These are phyloP conservation scores for Agrocybe chaxingu DNA, from an alignment of 768 basidiomycete genomes.

Conservation along the genomic window DNA sequence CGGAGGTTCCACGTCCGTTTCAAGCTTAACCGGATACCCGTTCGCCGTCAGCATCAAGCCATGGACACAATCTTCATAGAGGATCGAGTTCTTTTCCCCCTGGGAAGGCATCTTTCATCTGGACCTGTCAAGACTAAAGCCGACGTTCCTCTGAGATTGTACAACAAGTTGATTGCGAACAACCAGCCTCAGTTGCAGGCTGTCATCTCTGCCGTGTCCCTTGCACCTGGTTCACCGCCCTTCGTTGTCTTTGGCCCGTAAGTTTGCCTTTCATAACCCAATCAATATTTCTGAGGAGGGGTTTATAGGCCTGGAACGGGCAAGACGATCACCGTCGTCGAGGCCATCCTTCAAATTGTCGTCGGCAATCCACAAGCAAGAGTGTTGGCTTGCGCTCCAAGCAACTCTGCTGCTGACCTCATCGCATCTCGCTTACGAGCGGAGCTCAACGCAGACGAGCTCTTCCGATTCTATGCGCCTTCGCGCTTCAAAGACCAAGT, in stretches of 20 bases:
- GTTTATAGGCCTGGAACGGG: constrained; percentile 55
- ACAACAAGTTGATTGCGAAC: constrained; percentile 39
- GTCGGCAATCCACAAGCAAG: constrained; percentile 31
- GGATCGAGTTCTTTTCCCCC: constrained; percentile 51
- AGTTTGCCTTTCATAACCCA: constrained; percentile 13
- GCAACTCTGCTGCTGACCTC: constrained; percentile 65
- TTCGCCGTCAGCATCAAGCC: constrained; percentile 60
- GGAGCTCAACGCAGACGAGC: constrained; percentile 24
- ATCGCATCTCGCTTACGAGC: constrained; percentile 39
- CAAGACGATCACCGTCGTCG: constrained; percentile 64
- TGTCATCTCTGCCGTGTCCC: constrained; percentile 41
- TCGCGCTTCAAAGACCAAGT: constrained; percentile 38
- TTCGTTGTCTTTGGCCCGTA: constrained; percentile 67
- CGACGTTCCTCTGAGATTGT: constrained; percentile 19
- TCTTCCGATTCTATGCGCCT: constrained; percentile 56
- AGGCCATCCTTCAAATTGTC: constrained; percentile 57
- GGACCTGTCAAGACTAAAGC: background rate
- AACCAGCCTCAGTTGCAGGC: constrained; percentile 49
- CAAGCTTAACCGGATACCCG: constrained; percentile 51
- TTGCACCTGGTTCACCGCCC: constrained; percentile 42
- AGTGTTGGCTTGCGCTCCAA: constrained; percentile 65
- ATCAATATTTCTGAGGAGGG: background rate
- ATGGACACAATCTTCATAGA: constrained; percentile 42
- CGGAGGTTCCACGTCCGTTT: constrained; percentile 51
- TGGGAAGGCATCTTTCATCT: constrained; percentile 7